Evolutionary conservation across 176 grass and related monocot genomes (phyloP), one percentile per base, ranked within the genome.

Genomic region (Bothriochloa decipiens): DNA sequence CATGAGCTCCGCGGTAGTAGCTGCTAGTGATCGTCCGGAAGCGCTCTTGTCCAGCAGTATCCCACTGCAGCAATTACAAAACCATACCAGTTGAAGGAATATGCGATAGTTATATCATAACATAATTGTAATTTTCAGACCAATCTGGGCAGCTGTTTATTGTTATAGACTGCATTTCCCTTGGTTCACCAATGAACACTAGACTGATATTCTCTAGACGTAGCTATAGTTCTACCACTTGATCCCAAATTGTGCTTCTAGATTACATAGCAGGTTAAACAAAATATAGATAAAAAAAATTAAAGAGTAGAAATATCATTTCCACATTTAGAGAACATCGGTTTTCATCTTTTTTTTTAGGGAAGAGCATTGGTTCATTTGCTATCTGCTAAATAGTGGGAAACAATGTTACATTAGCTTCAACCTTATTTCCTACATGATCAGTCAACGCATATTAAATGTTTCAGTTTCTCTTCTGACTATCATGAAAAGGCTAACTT

Each of bases 21-120:
- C 94, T 97, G 72, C 91, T 97, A 5, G 94, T 97, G 35, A 97
- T 97, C 35, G 94, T 97, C 68, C 94, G 92, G 85, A 97, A 97
- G 8, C 94, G 85, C 72, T 97, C 94, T 92, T 97, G 94, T 4
- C 94, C 91, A 88, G 94, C 94, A 50, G 89, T 97, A 80, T 97
- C 94, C 94, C 94, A 97, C 94, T 97, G 79, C 40, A 25, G 35
- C 50, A 83, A 10, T 47, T 32, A 77, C 11, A 85, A 72, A 42
- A 45, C 6, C 15, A 71, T 62, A 35, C 63, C 46, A 85, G 47
- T 8, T 40, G 39, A 40, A 40, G 39, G 39, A 40, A 40, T 40
- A 36, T 6, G 1, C 22, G 47, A 14, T 36, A 78, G 18, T 17
- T 32, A n/a, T 37, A 70, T 2, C 25, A n/a, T 33, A 3, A 39